These are phyloP conservation scores for Vachellia collinsii DNA, from an alignment of 306 rosid species.

Conservation along the genomic window DNA sequence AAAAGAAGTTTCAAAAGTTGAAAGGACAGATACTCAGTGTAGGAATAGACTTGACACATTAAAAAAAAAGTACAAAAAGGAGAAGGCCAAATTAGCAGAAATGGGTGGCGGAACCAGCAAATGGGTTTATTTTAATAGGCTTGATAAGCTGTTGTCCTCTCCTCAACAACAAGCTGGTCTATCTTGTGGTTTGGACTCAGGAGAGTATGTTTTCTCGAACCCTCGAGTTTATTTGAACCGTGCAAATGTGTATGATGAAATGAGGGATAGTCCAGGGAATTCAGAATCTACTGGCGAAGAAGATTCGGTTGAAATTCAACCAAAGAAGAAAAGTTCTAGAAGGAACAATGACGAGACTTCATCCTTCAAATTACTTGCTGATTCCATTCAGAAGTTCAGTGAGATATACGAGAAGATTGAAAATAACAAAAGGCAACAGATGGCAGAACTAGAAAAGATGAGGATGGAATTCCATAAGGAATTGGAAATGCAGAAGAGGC, in stretches of 20 bases:
- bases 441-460: conserved; percentile 90
- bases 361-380: conserved; percentile 74
- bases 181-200: conserved; percentile 78
- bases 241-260: conserved; percentile 73
- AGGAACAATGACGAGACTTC: conserved; percentile 53
- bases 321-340: conserved; percentile 61
- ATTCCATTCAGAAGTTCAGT: conserved; percentile 72
- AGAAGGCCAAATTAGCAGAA: conserved; percentile 61
- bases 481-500: conserved; percentile 72
- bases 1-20: conserved; percentile 70
- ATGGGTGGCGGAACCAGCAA: conserved; percentile 47
- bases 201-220: conserved; percentile 67
- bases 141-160: conserved; percentile 74
- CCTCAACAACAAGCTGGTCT: conserved; percentile 62
- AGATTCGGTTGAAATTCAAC: conserved; percentile 61
- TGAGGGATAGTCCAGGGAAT: conserved; percentile 79
- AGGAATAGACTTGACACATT: conserved; percentile 83
- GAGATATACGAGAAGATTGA: conserved; percentile 84
- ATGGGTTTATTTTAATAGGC: conserved; percentile 80
- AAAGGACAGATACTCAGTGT: conserved; percentile 83
- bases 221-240: conserved; percentile 61
- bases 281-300: conserved; percentile 59
- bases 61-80: conserved; percentile 91
- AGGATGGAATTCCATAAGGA: conserved; percentile 81
- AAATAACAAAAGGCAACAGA: conserved; percentile 67